A percentile compares a stretch with the other conserved stretches of the same genome.
Evolutionary conservation across 2,329 filamentous ascomycete species (phyloP).

Genomic region (Colletotrichum orbiculare): DNA sequence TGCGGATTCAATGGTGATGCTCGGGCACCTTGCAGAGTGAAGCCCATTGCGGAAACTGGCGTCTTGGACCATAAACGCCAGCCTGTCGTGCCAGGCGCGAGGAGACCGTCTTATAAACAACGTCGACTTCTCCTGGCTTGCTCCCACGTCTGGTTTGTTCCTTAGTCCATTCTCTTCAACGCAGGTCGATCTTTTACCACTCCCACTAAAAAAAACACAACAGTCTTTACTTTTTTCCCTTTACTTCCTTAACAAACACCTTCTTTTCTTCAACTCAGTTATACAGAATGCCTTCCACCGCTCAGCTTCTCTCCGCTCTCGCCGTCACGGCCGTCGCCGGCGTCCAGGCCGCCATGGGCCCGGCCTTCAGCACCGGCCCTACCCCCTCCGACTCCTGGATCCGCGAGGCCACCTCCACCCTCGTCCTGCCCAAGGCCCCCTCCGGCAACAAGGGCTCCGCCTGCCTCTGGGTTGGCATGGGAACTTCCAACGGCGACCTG

Average conservation of each 20-base stretch:
- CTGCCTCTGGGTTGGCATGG: slow-evolving; percentile 61
- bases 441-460: slow-evolving; percentile 49
- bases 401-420: slow-evolving; percentile 54
- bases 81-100: no score
- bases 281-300: slow-evolving; percentile 26
- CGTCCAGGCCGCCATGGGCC: slow-evolving; percentile 46
- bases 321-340: slow-evolving; percentile 23
- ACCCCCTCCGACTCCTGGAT: slow-evolving; percentile 53
- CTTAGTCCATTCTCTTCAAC: no score
- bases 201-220: background rate
- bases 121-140: no score
- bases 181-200: no score
- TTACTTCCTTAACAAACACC: background rate
- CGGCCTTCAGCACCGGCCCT: slow-evolving; percentile 57
- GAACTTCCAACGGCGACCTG: slow-evolving; percentile 57
- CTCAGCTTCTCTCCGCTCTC: slow-evolving; percentile 25
- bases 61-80: no score
- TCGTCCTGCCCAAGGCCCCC: slow-evolving; percentile 53
- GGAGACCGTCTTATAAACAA: no score
- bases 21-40: no score
- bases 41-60: no score
- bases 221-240: slow-evolving; percentile 1
- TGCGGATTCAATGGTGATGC: background rate
- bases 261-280: background rate
- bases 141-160: no score